Percentiles rank a stretch among this genome's conserved stretches.
These are phyloP conservation scores for Protomyces macrosporus DNA, from an alignment of 1,139 yeast species.

Conservation along the genomic window DNA sequence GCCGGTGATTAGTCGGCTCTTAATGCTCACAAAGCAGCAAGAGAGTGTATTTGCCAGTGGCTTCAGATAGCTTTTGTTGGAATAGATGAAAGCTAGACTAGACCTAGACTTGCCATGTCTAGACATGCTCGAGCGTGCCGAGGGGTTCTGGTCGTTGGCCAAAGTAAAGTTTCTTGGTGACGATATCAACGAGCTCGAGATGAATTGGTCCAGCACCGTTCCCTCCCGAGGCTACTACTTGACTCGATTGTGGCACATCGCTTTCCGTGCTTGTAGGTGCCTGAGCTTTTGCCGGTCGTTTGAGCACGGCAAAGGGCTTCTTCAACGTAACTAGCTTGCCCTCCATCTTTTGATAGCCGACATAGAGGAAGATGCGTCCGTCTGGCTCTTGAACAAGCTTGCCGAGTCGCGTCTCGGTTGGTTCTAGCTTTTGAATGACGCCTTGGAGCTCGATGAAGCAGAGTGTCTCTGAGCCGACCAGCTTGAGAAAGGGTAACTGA, in stretches of 20 bases:
- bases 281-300: background rate
- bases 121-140: background rate
- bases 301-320: conserved; percentile 26
- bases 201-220: background rate
- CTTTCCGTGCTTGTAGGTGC: background rate
- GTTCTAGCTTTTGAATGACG: conserved; percentile 24
- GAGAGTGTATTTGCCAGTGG: conserved; percentile 16
- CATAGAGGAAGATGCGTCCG: conserved; percentile 21
- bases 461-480: conserved; percentile 14
- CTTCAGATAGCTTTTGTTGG: background rate
- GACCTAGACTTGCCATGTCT: background rate
- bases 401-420: background rate
- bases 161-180: conserved; percentile 25
- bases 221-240: background rate
- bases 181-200: conserved; percentile 26
- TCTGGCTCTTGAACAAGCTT: conserved; percentile 12
- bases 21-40: conserved; percentile 45
- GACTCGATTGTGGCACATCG: background rate
- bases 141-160: conserved; percentile 26
- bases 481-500: conserved; percentile 1
- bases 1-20: conserved; percentile 75
- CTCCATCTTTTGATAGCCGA: conserved; percentile 28
- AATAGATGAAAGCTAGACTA: background rate
- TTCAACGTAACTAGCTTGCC: conserved; percentile 24
- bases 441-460: conserved; percentile 27